phyloP scores from a whole-genome alignment of 106 monocot species.

The Cymbidium sinense region DNA sequence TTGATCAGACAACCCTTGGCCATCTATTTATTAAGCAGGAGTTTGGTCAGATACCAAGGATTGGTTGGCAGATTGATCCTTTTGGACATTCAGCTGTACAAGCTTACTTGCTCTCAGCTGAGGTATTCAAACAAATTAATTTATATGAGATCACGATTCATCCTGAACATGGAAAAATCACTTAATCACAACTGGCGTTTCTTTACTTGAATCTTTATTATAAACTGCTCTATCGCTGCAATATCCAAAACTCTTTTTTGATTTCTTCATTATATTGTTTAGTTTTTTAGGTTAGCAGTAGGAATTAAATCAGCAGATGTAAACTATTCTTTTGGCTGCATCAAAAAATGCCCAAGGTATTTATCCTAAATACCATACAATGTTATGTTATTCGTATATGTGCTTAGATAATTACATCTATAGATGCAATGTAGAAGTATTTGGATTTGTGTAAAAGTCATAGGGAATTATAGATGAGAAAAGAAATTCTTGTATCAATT shows the following conservation, averaged over 20 bases:
- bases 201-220: background rate
- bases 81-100: slow-evolving; percentile 99
- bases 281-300: background rate
- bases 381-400: background rate
- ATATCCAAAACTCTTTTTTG: background rate
- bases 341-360: background rate
- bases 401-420: background rate
- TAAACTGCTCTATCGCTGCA: background rate
- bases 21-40: slow-evolving; percentile 81
- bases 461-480: background rate
- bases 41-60: slow-evolving; percentile 73
- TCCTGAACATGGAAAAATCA: slow-evolving; percentile 1
- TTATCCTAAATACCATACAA: background rate
- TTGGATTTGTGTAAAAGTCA: background rate
- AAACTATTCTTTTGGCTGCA: background rate
- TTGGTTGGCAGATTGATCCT: slow-evolving; percentile 99
- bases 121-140: slow-evolving; percentile 38
- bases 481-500: background rate
- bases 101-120: slow-evolving; percentile 84
- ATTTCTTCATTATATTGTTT: background rate
- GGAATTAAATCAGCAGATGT: background rate
- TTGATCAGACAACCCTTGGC: slow-evolving; percentile 95
- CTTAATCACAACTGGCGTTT: background rate
- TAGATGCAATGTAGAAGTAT: background rate
- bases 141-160: background rate